phyloP scores from a whole-genome alignment of 306 rosid genomes.

The Amphicarpaea edgeworthii region DNA sequence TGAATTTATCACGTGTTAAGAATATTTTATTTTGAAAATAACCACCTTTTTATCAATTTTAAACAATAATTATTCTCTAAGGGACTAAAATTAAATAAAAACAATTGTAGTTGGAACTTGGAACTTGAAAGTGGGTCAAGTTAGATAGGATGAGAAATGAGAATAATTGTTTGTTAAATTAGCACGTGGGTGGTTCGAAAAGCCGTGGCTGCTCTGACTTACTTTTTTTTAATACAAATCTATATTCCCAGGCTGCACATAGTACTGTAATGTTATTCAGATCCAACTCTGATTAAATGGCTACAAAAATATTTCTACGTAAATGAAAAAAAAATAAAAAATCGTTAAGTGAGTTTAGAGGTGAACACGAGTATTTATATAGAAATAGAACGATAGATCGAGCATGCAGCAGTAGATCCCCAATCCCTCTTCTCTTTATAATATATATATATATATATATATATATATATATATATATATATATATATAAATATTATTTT shows the following conservation, averaged over 20 bases:
- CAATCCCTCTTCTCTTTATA: too few species aligned
- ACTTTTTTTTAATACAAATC: not conserved
- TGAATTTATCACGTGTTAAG: conserved; percentile 1
- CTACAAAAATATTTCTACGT: too few species aligned
- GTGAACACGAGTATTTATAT: too few species aligned
- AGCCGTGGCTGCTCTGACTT: conserved; percentile 1
- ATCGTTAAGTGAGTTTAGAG: too few species aligned
- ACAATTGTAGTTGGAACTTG: not conserved
- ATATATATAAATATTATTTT: too few species aligned
- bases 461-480: too few species aligned
- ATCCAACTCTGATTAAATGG: not conserved
- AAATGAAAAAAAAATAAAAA: too few species aligned
- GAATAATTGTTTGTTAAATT: not conserved
- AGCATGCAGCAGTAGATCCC: too few species aligned
- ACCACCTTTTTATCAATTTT: not conserved
- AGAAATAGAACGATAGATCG: too few species aligned
- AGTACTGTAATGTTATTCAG: not conserved
- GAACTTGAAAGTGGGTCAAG: not conserved
- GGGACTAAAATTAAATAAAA: not conserved
- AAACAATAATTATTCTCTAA: not conserved
- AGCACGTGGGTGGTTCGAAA: not conserved
- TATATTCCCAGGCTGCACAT: not conserved
- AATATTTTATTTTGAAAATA: not conserved
- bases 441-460: too few species aligned
- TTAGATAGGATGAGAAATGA: not conserved